Conservation (phyloP, 352 stramenopile genomes). For the Globisporangium iwayamae region DNA sequence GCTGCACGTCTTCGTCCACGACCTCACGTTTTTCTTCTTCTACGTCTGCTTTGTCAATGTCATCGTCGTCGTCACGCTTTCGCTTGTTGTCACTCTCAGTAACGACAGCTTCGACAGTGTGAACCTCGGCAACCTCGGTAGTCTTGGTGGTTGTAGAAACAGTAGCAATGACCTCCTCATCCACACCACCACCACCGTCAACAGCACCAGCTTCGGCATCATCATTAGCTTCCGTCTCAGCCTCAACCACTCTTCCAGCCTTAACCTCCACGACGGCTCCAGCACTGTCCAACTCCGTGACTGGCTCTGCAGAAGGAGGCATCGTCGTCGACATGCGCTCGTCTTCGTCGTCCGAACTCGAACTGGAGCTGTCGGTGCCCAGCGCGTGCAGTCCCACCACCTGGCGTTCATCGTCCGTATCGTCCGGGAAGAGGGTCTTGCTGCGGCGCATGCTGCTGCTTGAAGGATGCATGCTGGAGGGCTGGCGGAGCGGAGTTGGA, state of each 20-base stretch:
- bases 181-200: not conserved
- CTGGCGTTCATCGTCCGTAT: slow-evolving; percentile 8
- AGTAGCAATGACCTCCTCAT: not conserved
- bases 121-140: not conserved
- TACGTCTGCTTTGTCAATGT: not conserved
- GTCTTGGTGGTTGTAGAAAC: not conserved
- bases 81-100: slow-evolving; percentile 9
- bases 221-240: too few relatives aligned
- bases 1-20: not conserved
- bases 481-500: too few relatives aligned
- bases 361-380: not conserved
- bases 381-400: slow-evolving; percentile 4
- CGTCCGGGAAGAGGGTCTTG: slow-evolving; percentile 9
- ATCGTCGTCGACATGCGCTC: not conserved
- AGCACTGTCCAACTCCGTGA: not conserved
- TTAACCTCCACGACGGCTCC: not conserved
- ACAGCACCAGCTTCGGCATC: not conserved
- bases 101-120: not conserved
- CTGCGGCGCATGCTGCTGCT: slow-evolving; percentile 13
- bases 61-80: slow-evolving; percentile 6
- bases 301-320: not conserved
- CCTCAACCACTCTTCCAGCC: too few relatives aligned
- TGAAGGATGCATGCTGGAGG: not conserved
- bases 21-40: not conserved
- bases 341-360: slow-evolving; percentile 5